Percentiles rank a stretch among this genome's conserved stretches.
Conservation (phyloP, 805 yeast genomes). For the Zygoascus biomembranicola region DNA sequence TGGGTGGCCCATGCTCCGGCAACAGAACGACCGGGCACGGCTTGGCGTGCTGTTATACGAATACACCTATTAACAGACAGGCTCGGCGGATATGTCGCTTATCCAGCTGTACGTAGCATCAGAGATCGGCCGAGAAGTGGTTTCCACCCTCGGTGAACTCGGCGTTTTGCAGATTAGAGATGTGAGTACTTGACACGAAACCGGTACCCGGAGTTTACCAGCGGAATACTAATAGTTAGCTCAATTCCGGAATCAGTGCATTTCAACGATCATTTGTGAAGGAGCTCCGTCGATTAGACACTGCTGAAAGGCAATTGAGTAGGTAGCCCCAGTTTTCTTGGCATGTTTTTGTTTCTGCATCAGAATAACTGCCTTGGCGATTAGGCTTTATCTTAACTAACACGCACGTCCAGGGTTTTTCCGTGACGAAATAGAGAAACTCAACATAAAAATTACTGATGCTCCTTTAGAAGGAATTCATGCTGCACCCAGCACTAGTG, state of each 20-base stretch:
- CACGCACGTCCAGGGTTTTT: conserved; percentile 16
- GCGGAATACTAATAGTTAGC: conserved; percentile 12
- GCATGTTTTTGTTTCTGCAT: not conserved
- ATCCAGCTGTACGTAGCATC: conserved; percentile 85
- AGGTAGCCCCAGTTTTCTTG: not conserved
- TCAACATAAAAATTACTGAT: conserved; percentile 19
- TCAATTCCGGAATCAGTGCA: conserved; percentile 65
- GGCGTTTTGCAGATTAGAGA: conserved; percentile 85
- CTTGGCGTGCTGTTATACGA: too few relatives aligned
- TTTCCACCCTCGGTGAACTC: conserved; percentile 73
- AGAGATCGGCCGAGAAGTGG: conserved; percentile 79
- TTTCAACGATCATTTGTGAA: conserved; percentile 86
- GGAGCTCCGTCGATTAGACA: conserved; percentile 76
- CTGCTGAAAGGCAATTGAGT: conserved; percentile 70
- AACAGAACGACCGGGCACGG: too few relatives aligned
- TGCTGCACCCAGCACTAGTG: conserved; percentile 38
- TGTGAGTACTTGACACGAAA: conserved; percentile 11
- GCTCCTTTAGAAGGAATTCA: conserved; percentile 32
- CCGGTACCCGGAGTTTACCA: not conserved
- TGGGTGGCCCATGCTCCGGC: too few relatives aligned
- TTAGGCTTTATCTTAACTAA: not conserved
- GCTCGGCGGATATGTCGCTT: conserved; percentile 97
- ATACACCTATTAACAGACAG: conserved; percentile 15
- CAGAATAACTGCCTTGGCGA: too few relatives aligned
- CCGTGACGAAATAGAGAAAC: conserved; percentile 22